Percentiles rank a stretch among this genome's conserved stretches.
These are phyloP conservation scores for Solanum neorickii DNA, from an alignment of 257 asterid species.

Conservation along the genomic window DNA sequence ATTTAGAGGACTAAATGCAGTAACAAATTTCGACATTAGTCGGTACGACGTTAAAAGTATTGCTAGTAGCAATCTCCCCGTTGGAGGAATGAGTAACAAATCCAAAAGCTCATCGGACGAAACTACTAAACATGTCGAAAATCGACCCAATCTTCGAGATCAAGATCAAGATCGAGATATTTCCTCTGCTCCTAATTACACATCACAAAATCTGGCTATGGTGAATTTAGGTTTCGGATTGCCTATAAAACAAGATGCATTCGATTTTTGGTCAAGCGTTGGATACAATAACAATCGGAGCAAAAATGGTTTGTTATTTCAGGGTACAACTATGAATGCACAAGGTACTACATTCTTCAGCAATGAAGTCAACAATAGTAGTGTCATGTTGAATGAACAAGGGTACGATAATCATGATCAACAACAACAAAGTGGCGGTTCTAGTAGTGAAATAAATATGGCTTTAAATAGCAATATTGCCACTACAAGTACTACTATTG, in stretches of 20 bases:
- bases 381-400: slow-evolving; percentile 11
- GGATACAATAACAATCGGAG: slow-evolving; percentile 27
- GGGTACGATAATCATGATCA: slow-evolving; percentile 19
- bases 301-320: slow-evolving; percentile 2
- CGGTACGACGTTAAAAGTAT: slow-evolving; percentile 70
- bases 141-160: slow-evolving; percentile 11
- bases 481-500: slow-evolving; percentile 3
- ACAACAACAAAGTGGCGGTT: neutral
- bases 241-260: slow-evolving; percentile 33
- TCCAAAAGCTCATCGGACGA: slow-evolving; percentile 35
- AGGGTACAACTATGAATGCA: neutral
- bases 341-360: slow-evolving; percentile 16
- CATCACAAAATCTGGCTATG: neutral
- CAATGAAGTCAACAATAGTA: slow-evolving; percentile 2
- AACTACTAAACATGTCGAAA: slow-evolving; percentile 7
- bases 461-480: slow-evolving; percentile 1
- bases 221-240: slow-evolving; percentile 21
- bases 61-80: slow-evolving; percentile 51
- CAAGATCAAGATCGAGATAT: slow-evolving; percentile 11
- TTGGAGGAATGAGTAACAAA: slow-evolving; percentile 45
- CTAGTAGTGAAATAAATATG: slow-evolving; percentile 1
- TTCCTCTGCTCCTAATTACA: slow-evolving; percentile 7
- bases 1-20: slow-evolving; percentile 71
- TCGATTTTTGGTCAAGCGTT: slow-evolving; percentile 44
- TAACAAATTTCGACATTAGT: slow-evolving; percentile 71